phyloP scores from a whole-genome alignment of 257 asterid species.

The Apocynum venetum region DNA sequence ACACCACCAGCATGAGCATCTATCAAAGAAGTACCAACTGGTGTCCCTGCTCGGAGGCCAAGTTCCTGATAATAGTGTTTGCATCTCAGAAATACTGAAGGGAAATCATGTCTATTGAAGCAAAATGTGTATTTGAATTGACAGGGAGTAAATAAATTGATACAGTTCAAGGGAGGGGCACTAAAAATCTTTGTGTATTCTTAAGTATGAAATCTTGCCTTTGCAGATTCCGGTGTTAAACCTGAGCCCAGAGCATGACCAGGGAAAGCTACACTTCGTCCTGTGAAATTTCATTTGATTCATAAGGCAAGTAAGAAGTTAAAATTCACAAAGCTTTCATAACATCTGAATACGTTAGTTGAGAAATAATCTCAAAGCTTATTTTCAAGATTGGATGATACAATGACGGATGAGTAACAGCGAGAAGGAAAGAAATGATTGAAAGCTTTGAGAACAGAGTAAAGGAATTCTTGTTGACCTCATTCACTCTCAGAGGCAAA shows the following conservation, averaged over 20 bases:
- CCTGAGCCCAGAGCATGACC: slow-evolving; percentile 98
- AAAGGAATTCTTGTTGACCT: neutral
- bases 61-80: slow-evolving; percentile 56
- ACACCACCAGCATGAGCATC: slow-evolving; percentile 99
- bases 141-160: slow-evolving; percentile 1
- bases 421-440: neutral
- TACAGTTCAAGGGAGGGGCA: slow-evolving; percentile 21
- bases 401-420: neutral
- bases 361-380: neutral
- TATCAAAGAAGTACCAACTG: slow-evolving; percentile 90
- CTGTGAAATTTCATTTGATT: slow-evolving; percentile 34
- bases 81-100: slow-evolving; percentile 20
- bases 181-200: slow-evolving; percentile 14
- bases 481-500: neutral
- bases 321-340: neutral
- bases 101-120: slow-evolving; percentile 9
- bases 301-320: neutral
- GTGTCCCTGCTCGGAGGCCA: slow-evolving; percentile 78
- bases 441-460: neutral
- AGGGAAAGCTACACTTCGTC: slow-evolving; percentile 97
- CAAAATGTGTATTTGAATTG: slow-evolving; percentile 1
- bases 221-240: slow-evolving; percentile 78
- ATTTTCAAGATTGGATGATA: neutral
- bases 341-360: neutral
- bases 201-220: slow-evolving; percentile 54